Evolutionary conservation across 257 asterid genomes (phyloP), one percentile per base, ranked within the genome.

Genomic region (Marsdenia floribunda): DNA sequence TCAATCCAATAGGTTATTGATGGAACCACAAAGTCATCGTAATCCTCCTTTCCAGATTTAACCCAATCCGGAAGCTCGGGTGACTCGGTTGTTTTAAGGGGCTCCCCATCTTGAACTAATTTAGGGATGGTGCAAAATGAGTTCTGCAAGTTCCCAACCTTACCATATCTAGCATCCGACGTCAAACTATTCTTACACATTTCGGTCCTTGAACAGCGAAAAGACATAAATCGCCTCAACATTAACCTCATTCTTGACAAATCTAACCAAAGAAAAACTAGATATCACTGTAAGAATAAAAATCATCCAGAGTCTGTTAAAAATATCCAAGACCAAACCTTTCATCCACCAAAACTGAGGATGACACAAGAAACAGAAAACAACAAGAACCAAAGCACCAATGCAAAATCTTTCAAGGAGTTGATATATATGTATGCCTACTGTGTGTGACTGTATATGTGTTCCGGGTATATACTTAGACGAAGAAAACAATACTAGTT

Each of bases 1-100:
- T 84, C 88, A 18, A 88, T 87, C 99, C 98, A 95, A 76, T 81
- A 83, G 13, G 90, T 81, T 21, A 92, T 61, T 14, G 97, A 87
- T 21, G 97, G 97, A 70, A 96, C 91, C 82, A 89, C 87, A 83
- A 92, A 95, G 77, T 92, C 93, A 47, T 91, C 96, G 65, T 88
- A 84, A 18, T 80, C 76, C 2, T 46, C 7, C 44, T 79, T 80
- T 29, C 76, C 73, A 4, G 7, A 70, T 77, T 76, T 88, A 70
- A 95, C 88, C 99, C 99, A 92, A 75, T 67, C 76, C 0, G 98
- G 98, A 82, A 92, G 93, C 74, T 78, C 93, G 4, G 98, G 96
- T 12, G 96, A 90, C 82, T 94, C 99, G 10, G 57, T 80, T 11
- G 26, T 64, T 47, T 18, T 68, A 3, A 69, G 64, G 12, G 78